These are phyloP conservation scores for Diutina rugosa DNA, from an alignment of 1,139 yeast species.

Conservation along the genomic window DNA sequence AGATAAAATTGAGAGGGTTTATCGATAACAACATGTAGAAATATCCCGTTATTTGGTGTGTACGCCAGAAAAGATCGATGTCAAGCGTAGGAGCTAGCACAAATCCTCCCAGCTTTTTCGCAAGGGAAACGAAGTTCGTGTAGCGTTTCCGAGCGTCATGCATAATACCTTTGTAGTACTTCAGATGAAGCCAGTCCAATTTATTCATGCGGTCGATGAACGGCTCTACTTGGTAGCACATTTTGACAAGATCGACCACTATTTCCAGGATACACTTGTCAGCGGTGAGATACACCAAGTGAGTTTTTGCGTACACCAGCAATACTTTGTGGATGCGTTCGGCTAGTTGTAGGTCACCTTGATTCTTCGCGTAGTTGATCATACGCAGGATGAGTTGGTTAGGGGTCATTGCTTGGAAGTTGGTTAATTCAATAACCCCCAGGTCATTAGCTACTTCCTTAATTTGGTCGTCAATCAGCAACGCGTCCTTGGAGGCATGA, in stretches of 20 bases:
- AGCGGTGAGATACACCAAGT: not conserved
- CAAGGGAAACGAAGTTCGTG: not conserved
- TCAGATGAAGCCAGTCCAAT: not conserved
- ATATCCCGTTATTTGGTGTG: not conserved
- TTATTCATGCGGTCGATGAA: not conserved
- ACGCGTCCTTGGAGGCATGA: constrained; percentile 1
- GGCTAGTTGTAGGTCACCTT: not conserved
- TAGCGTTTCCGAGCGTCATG: not conserved
- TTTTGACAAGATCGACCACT: constrained; percentile 1
- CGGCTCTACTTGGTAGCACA: not conserved
- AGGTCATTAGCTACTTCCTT: not conserved
- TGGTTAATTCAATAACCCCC: not conserved
- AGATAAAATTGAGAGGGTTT: not conserved
- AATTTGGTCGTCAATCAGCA: constrained; percentile 1
- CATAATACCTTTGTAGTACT: not conserved
- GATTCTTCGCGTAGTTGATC: not conserved
- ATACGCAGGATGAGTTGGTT: not conserved
- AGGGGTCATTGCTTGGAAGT: not conserved
- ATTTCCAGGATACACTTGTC: constrained; percentile 1
- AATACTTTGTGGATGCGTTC: constrained; percentile 1
- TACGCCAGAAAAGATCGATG: constrained; percentile 1
- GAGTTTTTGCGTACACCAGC: constrained; percentile 1
- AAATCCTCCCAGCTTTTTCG: not conserved
- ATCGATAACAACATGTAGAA: not conserved
- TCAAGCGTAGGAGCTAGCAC: not conserved